Percentiles rank a stretch among this genome's conserved stretches.
Evolutionary conservation across 2,329 filamentous ascomycete genomes (phyloP).

Genomic region (Colletotrichum sp.): DNA sequence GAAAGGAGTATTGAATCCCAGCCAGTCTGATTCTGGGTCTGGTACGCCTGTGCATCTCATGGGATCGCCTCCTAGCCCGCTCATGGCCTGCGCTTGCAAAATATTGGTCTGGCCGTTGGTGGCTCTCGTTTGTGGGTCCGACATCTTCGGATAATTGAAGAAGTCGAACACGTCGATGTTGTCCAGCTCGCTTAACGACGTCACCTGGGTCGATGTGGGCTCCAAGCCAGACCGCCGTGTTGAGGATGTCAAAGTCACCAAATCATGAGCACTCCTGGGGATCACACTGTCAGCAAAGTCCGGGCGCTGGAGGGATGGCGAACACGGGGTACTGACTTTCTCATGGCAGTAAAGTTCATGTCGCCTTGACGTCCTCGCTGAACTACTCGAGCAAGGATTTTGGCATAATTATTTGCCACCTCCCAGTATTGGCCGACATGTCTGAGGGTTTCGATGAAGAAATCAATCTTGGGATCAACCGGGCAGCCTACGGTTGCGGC

Average conservation of each 20-base stretch:
- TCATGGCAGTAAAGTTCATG: conserved; percentile 42
- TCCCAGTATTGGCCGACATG: conserved; percentile 50
- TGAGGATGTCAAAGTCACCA: conserved; percentile 40
- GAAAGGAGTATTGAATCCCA: conserved; percentile 24
- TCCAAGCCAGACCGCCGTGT: conserved; percentile 41
- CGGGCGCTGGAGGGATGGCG: not conserved
- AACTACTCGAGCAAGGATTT: conserved; percentile 43
- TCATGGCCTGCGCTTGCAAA: conserved; percentile 26
- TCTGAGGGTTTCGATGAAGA: conserved; percentile 46
- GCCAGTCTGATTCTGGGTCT: conserved; percentile 36
- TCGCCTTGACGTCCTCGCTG: conserved; percentile 39
- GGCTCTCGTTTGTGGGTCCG: conserved; percentile 18
- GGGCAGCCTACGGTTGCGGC: conserved; percentile 41
- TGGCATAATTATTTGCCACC: conserved; percentile 46
- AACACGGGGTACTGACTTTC: conserved; percentile 35
- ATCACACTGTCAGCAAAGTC: not conserved
- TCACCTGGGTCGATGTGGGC: conserved; percentile 40
- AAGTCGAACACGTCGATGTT: conserved; percentile 51
- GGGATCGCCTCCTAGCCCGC: conserved; percentile 24
- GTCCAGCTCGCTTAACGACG: conserved; percentile 45
- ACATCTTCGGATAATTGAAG: conserved; percentile 45
- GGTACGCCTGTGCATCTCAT: conserved; percentile 28
- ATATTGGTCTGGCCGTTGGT: conserved; percentile 28
- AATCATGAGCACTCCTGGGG: conserved; percentile 42
- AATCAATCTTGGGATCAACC: conserved; percentile 44